Evolutionary conservation across 108 stramenopile genomes (phyloP).

Genomic region (Cyclotella cryptica): DNA sequence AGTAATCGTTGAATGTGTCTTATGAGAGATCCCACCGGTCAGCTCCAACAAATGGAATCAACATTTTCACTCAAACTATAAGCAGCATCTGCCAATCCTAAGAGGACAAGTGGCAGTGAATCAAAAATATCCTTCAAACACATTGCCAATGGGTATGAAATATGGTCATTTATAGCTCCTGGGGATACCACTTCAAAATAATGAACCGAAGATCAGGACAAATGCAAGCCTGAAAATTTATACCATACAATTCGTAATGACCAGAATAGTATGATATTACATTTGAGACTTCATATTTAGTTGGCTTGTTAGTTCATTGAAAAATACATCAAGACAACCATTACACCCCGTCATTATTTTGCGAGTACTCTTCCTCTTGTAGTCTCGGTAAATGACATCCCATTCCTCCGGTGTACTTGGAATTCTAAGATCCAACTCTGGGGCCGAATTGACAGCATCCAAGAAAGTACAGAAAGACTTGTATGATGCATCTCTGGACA

Average conservation of each 20-base stretch:
- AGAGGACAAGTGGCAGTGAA: too few relatives aligned
- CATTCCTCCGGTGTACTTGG: background rate
- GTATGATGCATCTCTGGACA: too few relatives aligned
- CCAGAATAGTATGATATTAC: too few relatives aligned
- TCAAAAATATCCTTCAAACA: background rate
- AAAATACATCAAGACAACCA: background rate
- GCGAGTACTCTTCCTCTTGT: background rate
- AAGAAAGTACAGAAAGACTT: too few relatives aligned
- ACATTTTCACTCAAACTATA: background rate
- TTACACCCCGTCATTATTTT: background rate
- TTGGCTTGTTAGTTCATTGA: too few relatives aligned
- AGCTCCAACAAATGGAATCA: background rate
- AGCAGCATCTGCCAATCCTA: too few relatives aligned
- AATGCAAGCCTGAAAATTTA: conserved; percentile 1
- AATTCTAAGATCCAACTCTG: background rate
- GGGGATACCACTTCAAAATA: too few relatives aligned
- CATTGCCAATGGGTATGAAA: too few relatives aligned
- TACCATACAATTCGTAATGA: too few relatives aligned
- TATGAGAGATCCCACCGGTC: background rate
- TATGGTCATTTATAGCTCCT: too few relatives aligned
- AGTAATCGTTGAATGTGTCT: conserved; percentile 32
- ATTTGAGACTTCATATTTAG: too few relatives aligned
- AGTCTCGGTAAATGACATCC: background rate
- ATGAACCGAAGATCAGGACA: background rate
- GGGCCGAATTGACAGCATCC: conserved; percentile 3